Evolutionary conservation across 805 yeast genomes (phyloP).

Genomic region (Wickerhamiella azymoides): DNA sequence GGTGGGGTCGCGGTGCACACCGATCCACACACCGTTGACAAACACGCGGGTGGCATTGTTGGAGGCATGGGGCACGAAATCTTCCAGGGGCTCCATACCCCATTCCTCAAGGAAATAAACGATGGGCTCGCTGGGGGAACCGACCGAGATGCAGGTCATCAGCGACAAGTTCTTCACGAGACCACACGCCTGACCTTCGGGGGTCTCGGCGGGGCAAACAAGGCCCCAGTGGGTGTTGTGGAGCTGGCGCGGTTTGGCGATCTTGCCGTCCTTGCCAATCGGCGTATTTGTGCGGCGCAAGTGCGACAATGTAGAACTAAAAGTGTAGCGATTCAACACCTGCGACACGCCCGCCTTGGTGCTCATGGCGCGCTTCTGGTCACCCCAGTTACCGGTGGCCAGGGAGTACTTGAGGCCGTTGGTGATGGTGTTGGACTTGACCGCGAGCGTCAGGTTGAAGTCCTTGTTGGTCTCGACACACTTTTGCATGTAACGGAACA

Average conservation of each 20-base stretch:
- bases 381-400: conserved; percentile 99
- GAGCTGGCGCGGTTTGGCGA: conserved; percentile 96
- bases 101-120: conserved; percentile 88
- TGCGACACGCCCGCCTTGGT: conserved; percentile 99
- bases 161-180: conserved; percentile 89
- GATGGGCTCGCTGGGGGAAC: conserved; percentile 93
- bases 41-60: conserved; percentile 88
- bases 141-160: conserved; percentile 96
- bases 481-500: conserved; percentile 95
- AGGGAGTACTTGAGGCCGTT: conserved; percentile 94
- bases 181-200: conserved; percentile 99
- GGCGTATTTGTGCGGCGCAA: conserved; percentile 98
- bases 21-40: conserved; percentile 99
- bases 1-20: conserved; percentile 96
- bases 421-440: conserved; percentile 91
- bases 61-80: conserved; percentile 82
- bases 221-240: conserved; percentile 99
- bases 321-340: conserved; percentile 93
- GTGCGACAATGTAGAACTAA: conserved; percentile 96
- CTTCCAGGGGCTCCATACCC: conserved; percentile 98
- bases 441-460: conserved; percentile 91
- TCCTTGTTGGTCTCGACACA: conserved; percentile 97
- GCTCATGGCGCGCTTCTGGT: conserved; percentile 97
- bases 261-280: conserved; percentile 97
- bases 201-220: conserved; percentile 99